Evolutionary conservation across 768 basidiomycete species (phyloP).

Genomic region (Mycena chlorophos): DNA sequence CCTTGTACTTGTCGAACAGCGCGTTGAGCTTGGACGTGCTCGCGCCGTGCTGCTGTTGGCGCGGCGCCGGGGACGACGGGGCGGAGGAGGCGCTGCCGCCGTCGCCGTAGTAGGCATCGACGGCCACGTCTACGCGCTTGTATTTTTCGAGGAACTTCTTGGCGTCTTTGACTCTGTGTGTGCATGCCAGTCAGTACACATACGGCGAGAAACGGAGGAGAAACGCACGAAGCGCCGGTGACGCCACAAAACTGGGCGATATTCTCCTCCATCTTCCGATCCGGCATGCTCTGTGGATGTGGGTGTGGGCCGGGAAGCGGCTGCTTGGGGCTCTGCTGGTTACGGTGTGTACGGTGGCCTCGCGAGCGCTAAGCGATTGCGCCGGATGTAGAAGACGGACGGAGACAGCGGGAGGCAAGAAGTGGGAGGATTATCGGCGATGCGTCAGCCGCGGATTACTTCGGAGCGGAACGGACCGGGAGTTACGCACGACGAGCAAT

Average conservation of each 20-base stretch:
- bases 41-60: constrained; percentile 30
- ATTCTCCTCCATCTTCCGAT: constrained; percentile 49
- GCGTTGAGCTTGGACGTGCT: constrained; percentile 55
- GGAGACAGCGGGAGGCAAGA: too few relatives aligned
- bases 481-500: not conserved
- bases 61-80: constrained; percentile 1
- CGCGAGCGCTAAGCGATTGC: not conserved
- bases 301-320: not conserved
- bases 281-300: constrained; percentile 26
- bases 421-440: too few relatives aligned
- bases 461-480: not conserved
- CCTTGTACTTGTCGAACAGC: constrained; percentile 72
- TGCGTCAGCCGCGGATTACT: too few relatives aligned
- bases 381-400: not conserved
- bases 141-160: constrained; percentile 68
- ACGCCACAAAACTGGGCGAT: constrained; percentile 61
- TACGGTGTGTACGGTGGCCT: not conserved
- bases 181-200: not conserved
- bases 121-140: constrained; percentile 68
- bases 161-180: constrained; percentile 53
- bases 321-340: not conserved
- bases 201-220: not conserved
- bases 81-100: constrained; percentile 36
- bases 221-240: constrained; percentile 70
- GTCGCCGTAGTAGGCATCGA: constrained; percentile 72